A percentile compares a stretch with the other conserved stretches of the same genome.
Conservation (phyloP, 768 basidiomycete species). For the Phanerodontia chrysosporium region DNA sequence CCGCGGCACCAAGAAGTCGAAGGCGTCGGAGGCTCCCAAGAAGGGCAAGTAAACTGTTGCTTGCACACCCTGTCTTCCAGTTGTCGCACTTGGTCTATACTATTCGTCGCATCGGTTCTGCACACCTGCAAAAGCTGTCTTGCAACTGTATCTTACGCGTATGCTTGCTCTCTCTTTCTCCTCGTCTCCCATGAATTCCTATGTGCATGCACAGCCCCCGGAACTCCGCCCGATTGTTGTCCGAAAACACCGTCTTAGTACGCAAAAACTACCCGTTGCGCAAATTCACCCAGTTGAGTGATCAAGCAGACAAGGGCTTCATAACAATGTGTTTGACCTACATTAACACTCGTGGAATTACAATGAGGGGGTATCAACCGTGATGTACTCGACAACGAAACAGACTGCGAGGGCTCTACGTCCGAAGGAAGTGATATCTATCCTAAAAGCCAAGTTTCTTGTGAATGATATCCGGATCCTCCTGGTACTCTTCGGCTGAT, state of each 20-base stretch:
- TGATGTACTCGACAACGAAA: constrained; percentile 1
- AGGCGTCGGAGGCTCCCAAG: constrained; percentile 89
- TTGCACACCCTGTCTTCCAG: constrained; percentile 22
- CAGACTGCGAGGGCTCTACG: neutral
- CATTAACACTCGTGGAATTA: neutral
- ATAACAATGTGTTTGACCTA: neutral
- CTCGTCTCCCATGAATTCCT: constrained; percentile 26
- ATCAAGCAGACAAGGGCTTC: neutral
- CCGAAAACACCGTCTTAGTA: no score
- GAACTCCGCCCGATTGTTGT: neutral
- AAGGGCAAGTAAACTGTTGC: constrained; percentile 70
- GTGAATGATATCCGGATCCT: constrained; percentile 98
- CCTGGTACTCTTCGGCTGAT: constrained; percentile 97
- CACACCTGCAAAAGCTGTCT: constrained; percentile 31
- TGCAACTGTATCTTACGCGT: constrained; percentile 39
- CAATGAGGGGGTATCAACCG: constrained; percentile 3
- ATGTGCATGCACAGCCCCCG: constrained; percentile 28
- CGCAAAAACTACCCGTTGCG: no score
- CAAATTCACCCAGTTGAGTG: neutral
- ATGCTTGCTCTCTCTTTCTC: constrained; percentile 28
- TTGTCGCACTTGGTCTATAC: constrained; percentile 23
- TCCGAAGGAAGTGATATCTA: constrained; percentile 9
- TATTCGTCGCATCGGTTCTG: constrained; percentile 31
- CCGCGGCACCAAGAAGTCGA: constrained; percentile 93
- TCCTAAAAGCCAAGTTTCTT: constrained; percentile 82